Percentiles rank a stretch among this genome's conserved stretches.
phyloP scores from a whole-genome alignment of 1,284 basidiomycete species.

The Somion occarium region DNA sequence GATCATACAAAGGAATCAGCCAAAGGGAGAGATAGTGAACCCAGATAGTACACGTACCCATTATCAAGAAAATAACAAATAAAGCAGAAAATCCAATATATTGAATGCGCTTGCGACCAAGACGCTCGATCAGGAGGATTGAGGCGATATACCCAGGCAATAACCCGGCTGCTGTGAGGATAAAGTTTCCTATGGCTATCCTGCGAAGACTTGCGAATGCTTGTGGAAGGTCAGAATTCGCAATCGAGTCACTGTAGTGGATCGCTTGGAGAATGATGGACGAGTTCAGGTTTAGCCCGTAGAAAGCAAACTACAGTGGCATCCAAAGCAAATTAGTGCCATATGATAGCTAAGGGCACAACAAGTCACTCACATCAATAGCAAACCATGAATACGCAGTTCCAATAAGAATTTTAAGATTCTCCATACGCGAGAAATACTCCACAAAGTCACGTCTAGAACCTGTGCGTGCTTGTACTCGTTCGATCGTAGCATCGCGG shows the following conservation, averaged over 20 bases:
- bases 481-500: constrained; percentile 53
- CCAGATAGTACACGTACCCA: constrained; percentile 32
- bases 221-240: not conserved
- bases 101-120: constrained; percentile 26
- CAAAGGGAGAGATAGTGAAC: not conserved
- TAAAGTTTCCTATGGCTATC: constrained; percentile 26
- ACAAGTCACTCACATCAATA: constrained; percentile 37
- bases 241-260: constrained; percentile 31
- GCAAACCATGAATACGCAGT: constrained; percentile 56
- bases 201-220: constrained; percentile 17
- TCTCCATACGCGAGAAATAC: constrained; percentile 44
- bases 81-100: constrained; percentile 49
- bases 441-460: constrained; percentile 54
- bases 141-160: constrained; percentile 26
- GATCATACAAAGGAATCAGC: not conserved
- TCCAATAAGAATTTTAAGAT: constrained; percentile 59
- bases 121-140: constrained; percentile 24
- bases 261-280: constrained; percentile 58
- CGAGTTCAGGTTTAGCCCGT: constrained; percentile 78
- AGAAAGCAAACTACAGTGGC: constrained; percentile 65
- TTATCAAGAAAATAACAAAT: constrained; percentile 44
- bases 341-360: constrained; percentile 13
- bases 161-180: constrained; percentile 24
- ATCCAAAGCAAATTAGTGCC: not conserved
- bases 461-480: constrained; percentile 62